Evolutionary conservation across 139 green algal species (phyloP), one percentile per base, ranked within the genome.

Genomic region (Pleodorina starrii): DNA sequence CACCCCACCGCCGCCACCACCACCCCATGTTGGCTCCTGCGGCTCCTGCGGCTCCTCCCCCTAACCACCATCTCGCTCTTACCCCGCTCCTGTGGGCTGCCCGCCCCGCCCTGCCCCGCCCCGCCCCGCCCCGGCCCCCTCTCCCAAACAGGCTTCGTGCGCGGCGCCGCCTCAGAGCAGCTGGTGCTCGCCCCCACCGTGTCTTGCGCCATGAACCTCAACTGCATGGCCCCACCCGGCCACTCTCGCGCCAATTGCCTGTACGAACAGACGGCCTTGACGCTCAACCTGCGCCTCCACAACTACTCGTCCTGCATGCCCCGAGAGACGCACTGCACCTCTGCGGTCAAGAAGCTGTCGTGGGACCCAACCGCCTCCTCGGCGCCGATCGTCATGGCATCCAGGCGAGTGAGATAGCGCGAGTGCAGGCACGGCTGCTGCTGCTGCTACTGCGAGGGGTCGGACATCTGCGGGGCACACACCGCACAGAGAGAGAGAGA

Each of bases 241-340:
- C 84, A 89, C 84, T 71, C 36, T 17, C 81, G 90, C 27, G 38
- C 54, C 69, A 91, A 90, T 44, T 59, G 88, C 88, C 83, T 92
- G 82, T 93, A 90, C 75, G 87, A 93, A 44, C 91, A 91, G 75
- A 88, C 86, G 11, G 86, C 90, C 10, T 63, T 93, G 46, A 93
- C 86, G 12, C 66, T 93, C 4, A 1, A 59, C 21, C n/a, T 90
- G 60, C 54, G 86, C 35, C 46, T 57, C 32, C 23, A 89, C 60
- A 87, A 86, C 79, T 86, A 71, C 85, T 91, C 85, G 59, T 73
- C 57, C 36, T 91, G 86, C 81, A 66, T 93, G 81, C 90, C 90
- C 12, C 86, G 87, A 6, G 86, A 91, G 66, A 87, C 63, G 48
- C 84, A 90, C 76, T 92, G 89, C 76, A 92, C 82, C 66, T 78